Percentiles rank a stretch among this genome's conserved stretches.
Evolutionary conservation across 352 stramenopile species (phyloP).

Genomic region (Thalassiosira hispida): DNA sequence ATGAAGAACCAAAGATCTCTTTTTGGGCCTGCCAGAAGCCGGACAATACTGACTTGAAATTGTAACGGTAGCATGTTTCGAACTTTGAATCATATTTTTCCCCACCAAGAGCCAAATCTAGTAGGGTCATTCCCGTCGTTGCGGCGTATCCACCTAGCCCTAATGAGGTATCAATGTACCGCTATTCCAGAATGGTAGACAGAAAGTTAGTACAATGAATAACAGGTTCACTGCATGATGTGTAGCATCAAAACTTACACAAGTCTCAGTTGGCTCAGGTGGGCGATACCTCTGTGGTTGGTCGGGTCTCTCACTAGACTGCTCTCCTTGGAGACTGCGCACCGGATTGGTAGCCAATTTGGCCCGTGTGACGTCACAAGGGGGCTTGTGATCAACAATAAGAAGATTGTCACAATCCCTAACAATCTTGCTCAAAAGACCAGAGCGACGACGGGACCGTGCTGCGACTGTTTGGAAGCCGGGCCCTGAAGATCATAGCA

Average conservation of each 20-base stretch:
- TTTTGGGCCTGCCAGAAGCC: slow-evolving; percentile 4
- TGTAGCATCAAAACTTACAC: too few species aligned
- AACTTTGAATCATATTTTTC: slow-evolving; percentile 2
- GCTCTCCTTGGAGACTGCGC: neutral
- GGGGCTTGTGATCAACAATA: slow-evolving; percentile 15
- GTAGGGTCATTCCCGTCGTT: neutral
- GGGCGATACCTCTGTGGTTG: slow-evolving; percentile 1
- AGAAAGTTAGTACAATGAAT: too few species aligned
- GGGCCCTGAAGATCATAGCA: neutral
- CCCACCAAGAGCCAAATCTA: neutral
- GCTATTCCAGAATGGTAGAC: too few species aligned
- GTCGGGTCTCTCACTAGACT: neutral
- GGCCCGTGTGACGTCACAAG: neutral
- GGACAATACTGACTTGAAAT: neutral
- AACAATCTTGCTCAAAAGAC: slow-evolving; percentile 23
- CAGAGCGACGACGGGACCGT: slow-evolving; percentile 10
- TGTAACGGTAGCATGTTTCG: neutral
- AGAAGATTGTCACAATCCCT: slow-evolving; percentile 8
- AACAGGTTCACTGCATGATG: too few species aligned
- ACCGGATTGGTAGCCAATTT: neutral
- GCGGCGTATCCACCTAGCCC: neutral
- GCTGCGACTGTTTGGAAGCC: slow-evolving; percentile 19
- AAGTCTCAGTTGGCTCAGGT: slow-evolving; percentile 2
- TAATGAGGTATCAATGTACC: neutral
- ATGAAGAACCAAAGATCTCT: neutral